These are phyloP conservation scores for Didymellaceae sp. DNA, from an alignment of 2,329 filamentous ascomycete genomes.

Conservation along the genomic window DNA sequence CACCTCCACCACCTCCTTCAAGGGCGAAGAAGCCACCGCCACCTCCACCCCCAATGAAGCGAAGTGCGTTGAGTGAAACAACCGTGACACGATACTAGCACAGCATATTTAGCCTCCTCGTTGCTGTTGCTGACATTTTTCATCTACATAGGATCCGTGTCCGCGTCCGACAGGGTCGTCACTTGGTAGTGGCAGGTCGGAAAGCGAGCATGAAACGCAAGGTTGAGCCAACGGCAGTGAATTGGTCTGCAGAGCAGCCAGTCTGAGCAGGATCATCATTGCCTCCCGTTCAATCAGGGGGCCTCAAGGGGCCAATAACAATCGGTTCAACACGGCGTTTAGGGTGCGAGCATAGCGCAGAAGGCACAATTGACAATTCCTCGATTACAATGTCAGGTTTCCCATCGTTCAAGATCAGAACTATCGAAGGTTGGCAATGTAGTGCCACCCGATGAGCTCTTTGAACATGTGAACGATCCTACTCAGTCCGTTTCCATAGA, in stretches of 20 bases:
- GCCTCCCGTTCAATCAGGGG: too few species aligned
- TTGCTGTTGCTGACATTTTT: constrained; percentile 24
- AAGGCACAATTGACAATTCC: constrained; percentile 4
- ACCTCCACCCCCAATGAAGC: constrained; percentile 69
- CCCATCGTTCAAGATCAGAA: too few species aligned
- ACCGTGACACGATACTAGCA: constrained; percentile 46
- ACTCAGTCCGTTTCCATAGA: too few species aligned
- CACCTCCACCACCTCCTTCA: constrained; percentile 62
- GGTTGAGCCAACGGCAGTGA: neutral
- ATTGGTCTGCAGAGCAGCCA: constrained; percentile 34
- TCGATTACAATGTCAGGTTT: too few species aligned
- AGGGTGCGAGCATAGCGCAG: constrained; percentile 10
- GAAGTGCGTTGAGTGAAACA: constrained; percentile 56
- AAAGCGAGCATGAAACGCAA: neutral
- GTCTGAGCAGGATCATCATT: constrained; percentile 2
- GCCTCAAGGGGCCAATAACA: too few species aligned
- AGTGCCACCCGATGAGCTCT: too few species aligned
- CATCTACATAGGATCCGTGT: constrained; percentile 24
- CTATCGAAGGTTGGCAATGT: too few species aligned
- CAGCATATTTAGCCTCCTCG: constrained; percentile 8
- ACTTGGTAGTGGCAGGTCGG: constrained; percentile 17
- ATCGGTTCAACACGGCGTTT: constrained; percentile 16
- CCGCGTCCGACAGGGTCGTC: constrained; percentile 19
- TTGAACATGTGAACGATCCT: too few species aligned
- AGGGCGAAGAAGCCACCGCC: constrained; percentile 70